Evolutionary conservation across 2,329 filamentous ascomycete species (phyloP).

Genomic region (Didymosphaeria variabile): DNA sequence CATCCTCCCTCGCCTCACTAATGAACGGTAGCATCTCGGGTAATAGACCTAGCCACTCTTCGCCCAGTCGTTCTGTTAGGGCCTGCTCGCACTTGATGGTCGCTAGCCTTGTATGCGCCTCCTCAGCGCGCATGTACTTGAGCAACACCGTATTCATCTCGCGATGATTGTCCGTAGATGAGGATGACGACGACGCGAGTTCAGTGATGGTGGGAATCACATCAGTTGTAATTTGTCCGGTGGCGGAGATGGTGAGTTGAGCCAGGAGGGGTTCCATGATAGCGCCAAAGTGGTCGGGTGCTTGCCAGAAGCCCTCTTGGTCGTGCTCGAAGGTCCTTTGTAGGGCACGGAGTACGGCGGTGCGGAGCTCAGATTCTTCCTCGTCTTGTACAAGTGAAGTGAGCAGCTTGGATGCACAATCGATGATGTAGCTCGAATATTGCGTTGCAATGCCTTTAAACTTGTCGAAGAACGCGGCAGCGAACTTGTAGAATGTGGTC

Average conservation of each 20-base stretch:
- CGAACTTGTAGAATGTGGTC: constrained; percentile 82
- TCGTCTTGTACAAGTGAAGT: constrained; percentile 48
- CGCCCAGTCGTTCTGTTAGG: constrained; percentile 81
- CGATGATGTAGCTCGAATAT: constrained; percentile 86
- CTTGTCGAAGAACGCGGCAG: constrained; percentile 79
- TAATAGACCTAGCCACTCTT: constrained; percentile 91
- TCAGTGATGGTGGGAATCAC: constrained; percentile 80
- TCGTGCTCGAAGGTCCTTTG: constrained; percentile 84
- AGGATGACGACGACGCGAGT: constrained; percentile 78
- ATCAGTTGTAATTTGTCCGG: constrained; percentile 55
- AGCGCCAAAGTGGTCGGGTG: constrained; percentile 81
- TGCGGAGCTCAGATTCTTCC: constrained; percentile 69
- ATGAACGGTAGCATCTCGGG: constrained; percentile 98
- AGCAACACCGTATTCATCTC: constrained; percentile 82
- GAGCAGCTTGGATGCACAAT: constrained; percentile 74
- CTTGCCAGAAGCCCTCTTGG: constrained; percentile 96
- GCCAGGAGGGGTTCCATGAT: constrained; percentile 74
- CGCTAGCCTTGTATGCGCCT: constrained; percentile 76
- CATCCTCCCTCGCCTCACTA: constrained; percentile 94
- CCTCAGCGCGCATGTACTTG: constrained; percentile 78
- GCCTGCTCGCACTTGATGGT: constrained; percentile 83
- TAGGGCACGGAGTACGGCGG: constrained; percentile 75
- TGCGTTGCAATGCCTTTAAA: constrained; percentile 90
- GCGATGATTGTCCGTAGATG: constrained; percentile 90
- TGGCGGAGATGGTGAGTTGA: constrained; percentile 58